A percentile compares a stretch with the other conserved stretches of the same genome.
phyloP scores from a whole-genome alignment of 345 rosid species.

The Eucalyptus sideroxylon region DNA sequence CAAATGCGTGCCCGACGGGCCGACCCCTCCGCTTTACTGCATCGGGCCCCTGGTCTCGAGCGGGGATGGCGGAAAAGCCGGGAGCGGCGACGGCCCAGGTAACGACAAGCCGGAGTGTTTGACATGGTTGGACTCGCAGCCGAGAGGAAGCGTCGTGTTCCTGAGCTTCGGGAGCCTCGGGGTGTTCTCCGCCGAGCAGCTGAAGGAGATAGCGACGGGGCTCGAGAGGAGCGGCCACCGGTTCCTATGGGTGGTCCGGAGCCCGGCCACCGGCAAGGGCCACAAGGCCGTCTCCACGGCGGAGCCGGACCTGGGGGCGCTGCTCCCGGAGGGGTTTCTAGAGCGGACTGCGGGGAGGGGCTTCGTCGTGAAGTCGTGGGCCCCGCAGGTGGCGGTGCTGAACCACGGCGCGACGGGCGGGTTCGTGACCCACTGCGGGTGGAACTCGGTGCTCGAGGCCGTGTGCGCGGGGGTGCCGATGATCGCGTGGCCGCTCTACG shows the following conservation, averaged over 20 bases:
- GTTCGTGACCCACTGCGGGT: constrained; percentile 65
- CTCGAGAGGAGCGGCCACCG: constrained; percentile 24
- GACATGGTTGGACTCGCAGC: constrained; percentile 31
- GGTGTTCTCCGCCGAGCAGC: constrained; percentile 8
- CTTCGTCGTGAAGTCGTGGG: constrained; percentile 41
- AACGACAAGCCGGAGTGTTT: neutral
- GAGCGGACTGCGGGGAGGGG: constrained; percentile 26
- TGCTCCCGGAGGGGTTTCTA: constrained; percentile 26
- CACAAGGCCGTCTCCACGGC: neutral
- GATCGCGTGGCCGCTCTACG: constrained; percentile 46
- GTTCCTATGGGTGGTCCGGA: constrained; percentile 36
- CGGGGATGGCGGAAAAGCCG: neutral
- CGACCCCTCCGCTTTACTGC: neutral
- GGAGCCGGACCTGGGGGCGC: neutral
- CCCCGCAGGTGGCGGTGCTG: constrained; percentile 45
- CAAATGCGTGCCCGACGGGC: neutral
- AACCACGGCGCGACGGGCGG: constrained; percentile 38
- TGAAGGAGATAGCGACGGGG: constrained; percentile 32
- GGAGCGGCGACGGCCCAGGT: neutral
- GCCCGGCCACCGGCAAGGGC: constrained; percentile 5
- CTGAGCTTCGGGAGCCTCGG: constrained; percentile 37
- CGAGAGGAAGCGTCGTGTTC: constrained; percentile 17
- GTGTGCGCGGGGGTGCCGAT: constrained; percentile 34
- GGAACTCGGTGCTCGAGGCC: constrained; percentile 59
- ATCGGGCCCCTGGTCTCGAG: neutral